A percentile compares a stretch with the other conserved stretches of the same genome.
Conservation (phyloP, 331 rosid species). For the Pyrus hybrid region DNA sequence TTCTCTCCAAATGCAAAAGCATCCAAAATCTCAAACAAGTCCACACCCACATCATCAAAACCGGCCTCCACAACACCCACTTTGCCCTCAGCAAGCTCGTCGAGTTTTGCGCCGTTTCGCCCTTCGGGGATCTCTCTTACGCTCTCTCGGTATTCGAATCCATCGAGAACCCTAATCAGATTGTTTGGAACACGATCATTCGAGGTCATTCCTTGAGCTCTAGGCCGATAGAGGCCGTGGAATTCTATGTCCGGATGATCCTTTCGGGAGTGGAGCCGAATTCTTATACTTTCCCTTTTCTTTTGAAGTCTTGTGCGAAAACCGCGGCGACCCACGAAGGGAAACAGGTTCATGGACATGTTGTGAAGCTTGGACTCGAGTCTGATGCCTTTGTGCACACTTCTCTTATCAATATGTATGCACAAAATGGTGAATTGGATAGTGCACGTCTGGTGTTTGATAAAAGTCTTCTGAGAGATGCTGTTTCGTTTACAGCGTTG, state of each 20-base stretch:
- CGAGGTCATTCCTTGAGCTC: constrained; percentile 40
- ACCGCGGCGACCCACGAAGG: constrained; percentile 38
- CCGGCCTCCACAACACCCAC: constrained; percentile 59
- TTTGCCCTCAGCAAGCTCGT: constrained; percentile 64
- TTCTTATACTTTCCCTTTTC: constrained; percentile 67
- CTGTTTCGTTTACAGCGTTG: constrained; percentile 68
- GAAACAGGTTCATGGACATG: constrained; percentile 56
- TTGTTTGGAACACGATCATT: constrained; percentile 68
- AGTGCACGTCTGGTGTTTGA: constrained; percentile 52
- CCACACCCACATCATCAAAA: constrained; percentile 57
- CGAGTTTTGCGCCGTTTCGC: constrained; percentile 43
- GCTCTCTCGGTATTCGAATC: constrained; percentile 46
- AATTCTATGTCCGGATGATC: constrained; percentile 36
- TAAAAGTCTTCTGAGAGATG: constrained; percentile 45
- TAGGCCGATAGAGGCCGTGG: constrained; percentile 29
- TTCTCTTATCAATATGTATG: too few relatives aligned
- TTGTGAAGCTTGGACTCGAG: constrained; percentile 49
- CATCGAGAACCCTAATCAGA: constrained; percentile 25
- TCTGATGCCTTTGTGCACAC: constrained; percentile 41
- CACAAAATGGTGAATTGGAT: constrained; percentile 16
- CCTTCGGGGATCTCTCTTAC: constrained; percentile 44
- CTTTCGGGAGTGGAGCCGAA: constrained; percentile 43
- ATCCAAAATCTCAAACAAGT: constrained; percentile 37
- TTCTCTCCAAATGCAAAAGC: constrained; percentile 44
- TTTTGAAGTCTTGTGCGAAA: constrained; percentile 58